phyloP scores from a whole-genome alignment of 2,329 filamentous ascomycete genomes.

The Acarospora socialis region DNA sequence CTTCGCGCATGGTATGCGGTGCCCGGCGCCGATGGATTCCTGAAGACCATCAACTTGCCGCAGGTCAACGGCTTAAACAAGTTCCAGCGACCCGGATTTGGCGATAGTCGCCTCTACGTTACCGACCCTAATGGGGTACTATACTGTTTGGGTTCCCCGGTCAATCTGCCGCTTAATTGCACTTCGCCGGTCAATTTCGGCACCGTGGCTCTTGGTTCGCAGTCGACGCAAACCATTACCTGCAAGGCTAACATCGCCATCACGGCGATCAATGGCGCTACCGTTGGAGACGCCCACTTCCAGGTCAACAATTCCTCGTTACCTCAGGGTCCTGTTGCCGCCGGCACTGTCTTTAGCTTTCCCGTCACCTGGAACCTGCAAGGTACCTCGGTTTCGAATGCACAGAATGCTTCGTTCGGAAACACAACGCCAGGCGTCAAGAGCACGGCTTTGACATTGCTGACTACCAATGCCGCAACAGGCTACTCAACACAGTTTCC shows the following conservation, averaged over 20 bases:
- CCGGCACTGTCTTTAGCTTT: constrained; percentile 27
- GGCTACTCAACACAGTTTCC: constrained; percentile 9
- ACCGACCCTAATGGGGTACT: constrained; percentile 14
- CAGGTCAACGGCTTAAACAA: constrained; percentile 17
- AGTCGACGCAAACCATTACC: constrained; percentile 20
- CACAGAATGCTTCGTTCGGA: constrained; percentile 14
- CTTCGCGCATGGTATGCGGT: constrained; percentile 18
- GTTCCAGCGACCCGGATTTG: constrained; percentile 18
- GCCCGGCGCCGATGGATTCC: constrained; percentile 13
- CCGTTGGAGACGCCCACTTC: constrained; percentile 24
- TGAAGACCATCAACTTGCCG: constrained; percentile 17
- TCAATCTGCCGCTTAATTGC: constrained; percentile 29
- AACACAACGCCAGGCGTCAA: constrained; percentile 24
- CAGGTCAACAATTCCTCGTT: constrained; percentile 25
- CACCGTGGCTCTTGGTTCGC: constrained; percentile 22
- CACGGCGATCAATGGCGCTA: constrained; percentile 24
- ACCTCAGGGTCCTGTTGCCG: constrained; percentile 22
- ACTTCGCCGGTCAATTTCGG: constrained; percentile 28
- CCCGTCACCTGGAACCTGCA: constrained; percentile 27
- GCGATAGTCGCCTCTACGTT: constrained; percentile 16
- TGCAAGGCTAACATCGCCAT: constrained; percentile 27
- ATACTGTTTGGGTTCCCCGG: constrained; percentile 24
- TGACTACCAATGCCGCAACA: constrained; percentile 17
- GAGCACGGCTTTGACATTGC: constrained; percentile 25
- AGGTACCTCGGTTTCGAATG: constrained; percentile 11